Conservation (phyloP, 352 stramenopile genomes). For the Achlya hypogyna region DNA sequence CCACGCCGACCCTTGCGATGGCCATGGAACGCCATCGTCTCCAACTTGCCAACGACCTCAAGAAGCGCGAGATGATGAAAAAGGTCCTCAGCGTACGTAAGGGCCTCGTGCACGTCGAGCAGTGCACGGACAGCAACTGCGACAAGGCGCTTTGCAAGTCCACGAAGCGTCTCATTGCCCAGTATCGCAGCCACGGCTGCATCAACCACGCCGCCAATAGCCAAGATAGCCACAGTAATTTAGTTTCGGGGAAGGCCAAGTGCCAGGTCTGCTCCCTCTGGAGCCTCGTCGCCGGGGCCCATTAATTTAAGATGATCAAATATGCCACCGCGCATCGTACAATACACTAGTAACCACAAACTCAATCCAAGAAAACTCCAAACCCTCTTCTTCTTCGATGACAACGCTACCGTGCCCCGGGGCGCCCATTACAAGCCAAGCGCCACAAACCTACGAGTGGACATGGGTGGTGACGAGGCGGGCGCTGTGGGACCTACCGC, state of each 20-base stretch:
- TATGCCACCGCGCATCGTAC: background rate
- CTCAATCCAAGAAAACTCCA: background rate
- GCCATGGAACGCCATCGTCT: background rate
- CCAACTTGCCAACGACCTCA: conserved; percentile 2
- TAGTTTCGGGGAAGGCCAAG: conserved; percentile 20
- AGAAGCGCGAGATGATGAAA: conserved; percentile 16
- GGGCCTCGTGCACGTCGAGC: conserved; percentile 52
- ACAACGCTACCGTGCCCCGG: background rate
- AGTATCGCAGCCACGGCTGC: conserved; percentile 54
- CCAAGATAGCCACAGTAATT: background rate
- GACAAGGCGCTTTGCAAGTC: conserved; percentile 63
- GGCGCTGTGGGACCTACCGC: conserved; percentile 4
- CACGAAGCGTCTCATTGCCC: conserved; percentile 52
- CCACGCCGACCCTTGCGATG: background rate
- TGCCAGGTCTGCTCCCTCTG: conserved; percentile 77
- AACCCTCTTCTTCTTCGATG: background rate
- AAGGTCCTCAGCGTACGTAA: conserved; percentile 56
- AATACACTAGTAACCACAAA: background rate
- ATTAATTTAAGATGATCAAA: background rate
- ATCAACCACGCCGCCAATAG: background rate
- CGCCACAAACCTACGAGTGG: conserved; percentile 34
- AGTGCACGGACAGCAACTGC: conserved; percentile 43
- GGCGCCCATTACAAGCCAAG: conserved; percentile 31
- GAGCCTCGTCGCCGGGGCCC: conserved; percentile 34
- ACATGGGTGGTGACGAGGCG: conserved; percentile 14